These are phyloP conservation scores for Metarhizium guizhouense DNA, from an alignment of 2,329 filamentous ascomycete genomes.

Conservation along the genomic window DNA sequence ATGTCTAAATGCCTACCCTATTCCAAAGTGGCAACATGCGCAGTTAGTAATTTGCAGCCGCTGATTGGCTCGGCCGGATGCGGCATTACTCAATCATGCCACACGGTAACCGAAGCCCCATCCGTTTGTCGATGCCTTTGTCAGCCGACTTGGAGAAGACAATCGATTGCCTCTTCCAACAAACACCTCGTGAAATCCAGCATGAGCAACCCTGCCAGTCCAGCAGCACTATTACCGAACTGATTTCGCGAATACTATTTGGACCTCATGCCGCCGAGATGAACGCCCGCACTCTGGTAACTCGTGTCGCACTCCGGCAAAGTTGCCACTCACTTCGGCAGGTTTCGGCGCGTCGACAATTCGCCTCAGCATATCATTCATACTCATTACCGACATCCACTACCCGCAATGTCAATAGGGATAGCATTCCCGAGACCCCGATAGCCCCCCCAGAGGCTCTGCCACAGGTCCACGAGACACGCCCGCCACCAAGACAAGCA, in stretches of 20 bases:
- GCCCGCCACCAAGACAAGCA: conserved; percentile 28
- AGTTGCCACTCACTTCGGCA: conserved; percentile 31
- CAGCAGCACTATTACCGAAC: background rate
- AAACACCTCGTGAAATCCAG: background rate
- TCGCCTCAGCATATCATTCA: conserved; percentile 37
- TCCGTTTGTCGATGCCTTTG: conserved; percentile 1
- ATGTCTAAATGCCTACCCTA: background rate
- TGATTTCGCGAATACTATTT: background rate
- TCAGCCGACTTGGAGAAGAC: background rate
- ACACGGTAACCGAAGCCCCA: conserved; percentile 6
- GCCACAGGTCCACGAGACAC: conserved; percentile 44
- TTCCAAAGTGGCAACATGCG: background rate
- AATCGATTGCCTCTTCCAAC: conserved; percentile 3
- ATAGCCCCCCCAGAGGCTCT: conserved; percentile 35
- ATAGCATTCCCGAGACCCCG: conserved; percentile 36
- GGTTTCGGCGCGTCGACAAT: conserved; percentile 27
- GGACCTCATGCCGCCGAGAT: conserved; percentile 25
- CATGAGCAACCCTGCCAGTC: background rate
- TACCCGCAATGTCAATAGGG: conserved; percentile 31
- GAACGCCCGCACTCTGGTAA: conserved; percentile 33
- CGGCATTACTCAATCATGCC: conserved; percentile 9
- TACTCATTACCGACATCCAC: conserved; percentile 39
- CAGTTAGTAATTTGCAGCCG: conserved; percentile 5
- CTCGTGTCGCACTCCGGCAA: conserved; percentile 30
- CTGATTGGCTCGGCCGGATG: conserved; percentile 14